phyloP scores from a whole-genome alignment of 805 yeast species.

The Ogataea trehalophila region DNA sequence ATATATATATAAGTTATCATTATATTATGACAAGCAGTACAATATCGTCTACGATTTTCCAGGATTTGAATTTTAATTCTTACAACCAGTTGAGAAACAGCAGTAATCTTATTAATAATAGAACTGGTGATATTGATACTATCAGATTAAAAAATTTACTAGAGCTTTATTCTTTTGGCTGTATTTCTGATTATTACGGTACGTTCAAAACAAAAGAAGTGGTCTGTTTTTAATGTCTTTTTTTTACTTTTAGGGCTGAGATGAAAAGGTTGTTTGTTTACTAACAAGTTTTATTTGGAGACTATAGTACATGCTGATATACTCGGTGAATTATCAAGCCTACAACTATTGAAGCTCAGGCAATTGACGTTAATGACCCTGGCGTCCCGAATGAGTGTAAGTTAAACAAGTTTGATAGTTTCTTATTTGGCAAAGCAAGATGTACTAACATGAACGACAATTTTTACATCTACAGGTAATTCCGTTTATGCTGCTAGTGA shows the following conservation, averaged over 20 bases:
- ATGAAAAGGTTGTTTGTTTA: too few species aligned
- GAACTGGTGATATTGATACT: background rate
- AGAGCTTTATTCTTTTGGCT: slow-evolving; percentile 28
- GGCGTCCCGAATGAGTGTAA: slow-evolving; percentile 2
- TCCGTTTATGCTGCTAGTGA: slow-evolving; percentile 4
- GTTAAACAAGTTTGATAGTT: background rate
- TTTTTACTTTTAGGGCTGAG: too few species aligned
- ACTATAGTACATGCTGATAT: too few species aligned
- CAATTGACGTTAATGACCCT: slow-evolving; percentile 17
- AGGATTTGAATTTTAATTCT: slow-evolving; percentile 16
- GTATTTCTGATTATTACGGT: slow-evolving; percentile 16
- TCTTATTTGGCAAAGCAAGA: background rate
- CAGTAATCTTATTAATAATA: background rate
- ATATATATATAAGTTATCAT: background rate
- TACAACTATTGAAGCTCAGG: slow-evolving; percentile 16
- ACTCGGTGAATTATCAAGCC: too few species aligned
- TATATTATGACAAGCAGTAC: background rate
- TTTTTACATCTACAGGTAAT: slow-evolving; percentile 1
- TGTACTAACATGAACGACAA: background rate
- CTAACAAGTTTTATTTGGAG: background rate
- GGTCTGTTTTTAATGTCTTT: too few species aligned
- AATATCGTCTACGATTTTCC: background rate
- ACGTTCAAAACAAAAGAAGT: background rate
- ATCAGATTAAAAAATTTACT: slow-evolving; percentile 7
- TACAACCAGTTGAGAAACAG: slow-evolving; percentile 13